phyloP scores from a whole-genome alignment of 768 basidiomycete genomes.

The Mycena indigotica region DNA sequence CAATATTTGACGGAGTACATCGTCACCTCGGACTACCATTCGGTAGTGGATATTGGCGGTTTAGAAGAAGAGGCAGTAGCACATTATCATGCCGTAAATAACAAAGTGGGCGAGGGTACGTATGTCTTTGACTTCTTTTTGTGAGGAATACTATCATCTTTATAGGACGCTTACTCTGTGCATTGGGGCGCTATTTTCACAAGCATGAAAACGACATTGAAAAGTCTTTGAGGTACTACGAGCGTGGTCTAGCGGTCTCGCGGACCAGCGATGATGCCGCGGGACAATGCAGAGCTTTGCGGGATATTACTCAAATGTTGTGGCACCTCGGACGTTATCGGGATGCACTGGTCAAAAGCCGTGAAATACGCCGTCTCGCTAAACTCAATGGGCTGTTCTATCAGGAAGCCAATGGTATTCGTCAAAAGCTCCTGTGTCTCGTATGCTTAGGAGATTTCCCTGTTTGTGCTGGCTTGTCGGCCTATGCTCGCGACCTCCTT shows the following conservation, averaged over 20 bases:
- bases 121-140: background rate
- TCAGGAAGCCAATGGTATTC: constrained; percentile 4
- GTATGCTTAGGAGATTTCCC: constrained; percentile 4
- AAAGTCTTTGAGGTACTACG: constrained; percentile 4
- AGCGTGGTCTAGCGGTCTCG: background rate
- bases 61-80: constrained; percentile 1
- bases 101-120: constrained; percentile 13
- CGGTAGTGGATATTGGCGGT: background rate
- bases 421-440: constrained; percentile 3
- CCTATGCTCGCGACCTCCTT: constrained; percentile 3
- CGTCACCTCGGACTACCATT: constrained; percentile 5
- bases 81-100: background rate
- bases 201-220: constrained; percentile 6
- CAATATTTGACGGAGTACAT: constrained; percentile 3
- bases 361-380: constrained; percentile 8
- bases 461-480: background rate
- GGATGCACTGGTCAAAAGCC: background rate
- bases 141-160: background rate
- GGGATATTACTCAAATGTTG: background rate
- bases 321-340: constrained; percentile 15
- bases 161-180: constrained; percentile 2
- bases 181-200: constrained; percentile 5
- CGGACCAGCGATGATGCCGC: background rate
- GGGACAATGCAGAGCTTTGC: constrained; percentile 5
- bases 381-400: constrained; percentile 10